phyloP scores from a whole-genome alignment of 257 asterid species.

The Penstemon eatonii region DNA sequence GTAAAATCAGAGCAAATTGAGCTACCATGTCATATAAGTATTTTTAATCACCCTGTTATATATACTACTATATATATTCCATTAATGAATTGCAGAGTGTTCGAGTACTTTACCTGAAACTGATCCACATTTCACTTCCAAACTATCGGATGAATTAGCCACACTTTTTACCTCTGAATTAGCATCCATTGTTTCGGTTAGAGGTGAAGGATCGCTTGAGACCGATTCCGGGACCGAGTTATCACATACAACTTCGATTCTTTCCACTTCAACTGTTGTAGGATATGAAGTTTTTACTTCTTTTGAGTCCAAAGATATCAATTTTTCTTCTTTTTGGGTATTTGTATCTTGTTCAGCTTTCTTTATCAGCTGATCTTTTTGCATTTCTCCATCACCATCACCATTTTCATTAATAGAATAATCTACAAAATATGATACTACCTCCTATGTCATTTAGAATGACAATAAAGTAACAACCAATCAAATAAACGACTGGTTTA shows the following conservation, averaged over 20 bases:
- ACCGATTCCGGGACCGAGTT: constrained; percentile 33
- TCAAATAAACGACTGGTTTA: constrained; percentile 6
- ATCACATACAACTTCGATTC: constrained; percentile 32
- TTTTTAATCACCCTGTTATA: too few species aligned
- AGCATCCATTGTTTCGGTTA: constrained; percentile 32
- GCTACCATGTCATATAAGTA: too few species aligned
- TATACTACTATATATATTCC: too few species aligned
- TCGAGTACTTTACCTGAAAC: constrained; percentile 65
- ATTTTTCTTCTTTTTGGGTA: constrained; percentile 28
- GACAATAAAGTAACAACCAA: constrained; percentile 7
- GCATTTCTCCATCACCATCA: constrained; percentile 25
- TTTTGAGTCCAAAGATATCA: constrained; percentile 26
- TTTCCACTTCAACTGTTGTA: constrained; percentile 22
- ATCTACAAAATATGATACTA: not conserved
- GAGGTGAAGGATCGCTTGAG: constrained; percentile 33
- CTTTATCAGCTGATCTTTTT: constrained; percentile 13
- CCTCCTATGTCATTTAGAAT: too few species aligned
- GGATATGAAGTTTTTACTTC: constrained; percentile 31
- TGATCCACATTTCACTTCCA: constrained; percentile 86
- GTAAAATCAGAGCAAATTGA: too few species aligned
- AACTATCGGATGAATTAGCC: constrained; percentile 45
- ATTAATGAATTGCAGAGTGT: constrained; percentile 2
- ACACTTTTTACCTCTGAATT: not conserved
- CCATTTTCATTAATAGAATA: constrained; percentile 22
- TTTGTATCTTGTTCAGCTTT: constrained; percentile 23